These are phyloP conservation scores for Citrus hindsii DNA, from an alignment of 345 rosid genomes.

Conservation along the genomic window DNA sequence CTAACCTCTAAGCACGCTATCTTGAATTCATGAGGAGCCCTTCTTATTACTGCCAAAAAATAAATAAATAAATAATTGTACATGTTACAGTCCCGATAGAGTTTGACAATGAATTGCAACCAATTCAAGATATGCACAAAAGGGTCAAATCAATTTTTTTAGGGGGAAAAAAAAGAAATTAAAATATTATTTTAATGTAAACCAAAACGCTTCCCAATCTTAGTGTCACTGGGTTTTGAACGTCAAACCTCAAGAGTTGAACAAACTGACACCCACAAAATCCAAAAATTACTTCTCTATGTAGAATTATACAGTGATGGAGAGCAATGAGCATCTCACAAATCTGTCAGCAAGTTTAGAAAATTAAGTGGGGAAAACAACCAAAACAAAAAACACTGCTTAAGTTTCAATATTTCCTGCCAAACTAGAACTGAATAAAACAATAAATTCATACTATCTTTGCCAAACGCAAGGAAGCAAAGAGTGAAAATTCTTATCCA, in stretches of 20 bases:
- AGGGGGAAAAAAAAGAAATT: too few species aligned
- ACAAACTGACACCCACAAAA: too few species aligned
- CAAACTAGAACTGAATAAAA: background rate
- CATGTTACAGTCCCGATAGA: constrained; percentile 6
- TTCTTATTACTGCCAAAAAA: constrained; percentile 64
- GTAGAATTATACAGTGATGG: too few species aligned
- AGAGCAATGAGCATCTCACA: background rate
- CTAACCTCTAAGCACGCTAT: constrained; percentile 98
- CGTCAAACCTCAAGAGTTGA: background rate
- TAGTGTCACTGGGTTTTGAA: background rate
- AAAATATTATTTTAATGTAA: too few species aligned
- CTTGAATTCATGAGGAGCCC: constrained; percentile 99
- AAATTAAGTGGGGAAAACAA: background rate
- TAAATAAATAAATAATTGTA: too few species aligned
- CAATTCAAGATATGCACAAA: background rate
- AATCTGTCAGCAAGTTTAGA: background rate
- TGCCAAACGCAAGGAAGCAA: background rate
- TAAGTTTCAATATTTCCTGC: background rate
- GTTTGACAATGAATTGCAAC: background rate
- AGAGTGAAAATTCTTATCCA: too few species aligned
- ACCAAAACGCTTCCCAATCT: background rate
- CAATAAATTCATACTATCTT: background rate
- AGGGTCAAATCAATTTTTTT: background rate
- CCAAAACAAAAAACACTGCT: too few species aligned
- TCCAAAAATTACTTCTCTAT: too few species aligned